Percentiles rank a stretch among this genome's conserved stretches.
Evolutionary conservation across 2,329 filamentous ascomycete species (phyloP).

Genomic region (Sclerotinia trifoliorum): DNA sequence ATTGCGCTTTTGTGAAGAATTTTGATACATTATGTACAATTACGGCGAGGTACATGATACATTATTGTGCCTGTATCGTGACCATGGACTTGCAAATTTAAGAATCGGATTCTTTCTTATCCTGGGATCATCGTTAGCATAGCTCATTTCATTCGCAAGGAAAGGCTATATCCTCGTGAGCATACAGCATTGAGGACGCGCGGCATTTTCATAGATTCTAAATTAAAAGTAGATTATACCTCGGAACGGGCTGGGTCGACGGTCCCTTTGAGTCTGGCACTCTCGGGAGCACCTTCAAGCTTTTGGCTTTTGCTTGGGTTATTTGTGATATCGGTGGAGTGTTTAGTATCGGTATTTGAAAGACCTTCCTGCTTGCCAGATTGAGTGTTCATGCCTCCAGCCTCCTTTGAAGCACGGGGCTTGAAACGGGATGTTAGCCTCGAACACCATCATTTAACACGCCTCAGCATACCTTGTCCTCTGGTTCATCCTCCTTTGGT

Average conservation of each 20-base stretch:
- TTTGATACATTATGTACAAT: slow-evolving; percentile 29
- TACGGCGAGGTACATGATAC: slow-evolving; percentile 7
- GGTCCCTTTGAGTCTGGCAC: slow-evolving; percentile 53
- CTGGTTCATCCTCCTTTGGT: slow-evolving; percentile 29
- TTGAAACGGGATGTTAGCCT: slow-evolving; percentile 24
- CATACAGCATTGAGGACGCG: slow-evolving; percentile 10
- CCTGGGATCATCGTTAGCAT: slow-evolving; percentile 28
- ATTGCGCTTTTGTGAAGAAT: slow-evolving; percentile 4
- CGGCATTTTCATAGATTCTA: slow-evolving; percentile 5
- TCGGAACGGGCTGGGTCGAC: slow-evolving; percentile 41
- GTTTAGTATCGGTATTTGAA: slow-evolving; percentile 51
- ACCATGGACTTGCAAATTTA: slow-evolving; percentile 4
- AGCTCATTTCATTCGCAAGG: slow-evolving; percentile 25
- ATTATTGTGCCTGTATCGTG: slow-evolving; percentile 12
- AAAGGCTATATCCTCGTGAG: slow-evolving; percentile 24
- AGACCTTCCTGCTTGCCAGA: slow-evolving; percentile 54
- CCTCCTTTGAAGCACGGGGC: slow-evolving; percentile 36
- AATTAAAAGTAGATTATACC: slow-evolving; percentile 30
- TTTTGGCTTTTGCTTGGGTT: slow-evolving; percentile 53
- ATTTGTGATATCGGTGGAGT: slow-evolving; percentile 47
- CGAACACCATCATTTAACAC: background rate
- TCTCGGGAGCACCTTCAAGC: slow-evolving; percentile 55
- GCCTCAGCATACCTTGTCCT: slow-evolving; percentile 29
- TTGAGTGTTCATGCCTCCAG: slow-evolving; percentile 43
- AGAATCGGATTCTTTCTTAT: slow-evolving; percentile 24